Conservation (phyloP, 2,329 filamentous ascomycete species). For the Ilyonectria destructans region DNA sequence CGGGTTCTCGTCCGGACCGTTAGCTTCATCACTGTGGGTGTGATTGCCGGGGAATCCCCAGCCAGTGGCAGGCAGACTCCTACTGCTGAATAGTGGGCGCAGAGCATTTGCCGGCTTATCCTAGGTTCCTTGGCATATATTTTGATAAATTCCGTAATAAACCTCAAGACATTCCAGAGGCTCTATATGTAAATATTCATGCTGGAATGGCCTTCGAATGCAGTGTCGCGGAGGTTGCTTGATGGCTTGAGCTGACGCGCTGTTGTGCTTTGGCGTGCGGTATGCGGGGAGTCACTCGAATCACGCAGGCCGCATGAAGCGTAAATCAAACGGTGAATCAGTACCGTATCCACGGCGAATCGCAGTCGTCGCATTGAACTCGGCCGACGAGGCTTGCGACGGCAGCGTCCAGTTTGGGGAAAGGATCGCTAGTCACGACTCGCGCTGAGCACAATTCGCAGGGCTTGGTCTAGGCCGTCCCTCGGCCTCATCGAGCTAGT, state of each 20-base stretch:
- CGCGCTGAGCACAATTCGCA: conserved; percentile 6
- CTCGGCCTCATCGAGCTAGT: not conserved
- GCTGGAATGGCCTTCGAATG: too few species aligned
- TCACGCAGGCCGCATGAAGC: not conserved
- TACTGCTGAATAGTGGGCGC: not conserved
- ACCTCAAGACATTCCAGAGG: too few species aligned
- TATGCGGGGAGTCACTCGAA: too few species aligned
- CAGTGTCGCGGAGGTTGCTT: too few species aligned
- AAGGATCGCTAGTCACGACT: conserved; percentile 27
- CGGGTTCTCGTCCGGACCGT: not conserved
- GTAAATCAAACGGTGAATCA: not conserved
- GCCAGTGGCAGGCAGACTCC: not conserved
- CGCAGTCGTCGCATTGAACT: too few species aligned
- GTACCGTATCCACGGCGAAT: not conserved
- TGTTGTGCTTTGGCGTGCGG: too few species aligned
- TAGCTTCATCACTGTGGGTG: not conserved
- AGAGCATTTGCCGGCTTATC: not conserved
- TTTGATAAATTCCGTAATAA: too few species aligned
- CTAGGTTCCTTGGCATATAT: too few species aligned
- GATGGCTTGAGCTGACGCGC: too few species aligned
- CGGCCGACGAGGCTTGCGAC: not conserved
- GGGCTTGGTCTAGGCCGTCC: conserved; percentile 5
- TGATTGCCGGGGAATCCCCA: not conserved
- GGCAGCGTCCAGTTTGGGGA: not conserved
- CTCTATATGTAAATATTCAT: too few species aligned